A percentile compares a stretch with the other conserved stretches of the same genome.
phyloP scores from a whole-genome alignment of 345 rosid species.

The Atalantia buxifolia region DNA sequence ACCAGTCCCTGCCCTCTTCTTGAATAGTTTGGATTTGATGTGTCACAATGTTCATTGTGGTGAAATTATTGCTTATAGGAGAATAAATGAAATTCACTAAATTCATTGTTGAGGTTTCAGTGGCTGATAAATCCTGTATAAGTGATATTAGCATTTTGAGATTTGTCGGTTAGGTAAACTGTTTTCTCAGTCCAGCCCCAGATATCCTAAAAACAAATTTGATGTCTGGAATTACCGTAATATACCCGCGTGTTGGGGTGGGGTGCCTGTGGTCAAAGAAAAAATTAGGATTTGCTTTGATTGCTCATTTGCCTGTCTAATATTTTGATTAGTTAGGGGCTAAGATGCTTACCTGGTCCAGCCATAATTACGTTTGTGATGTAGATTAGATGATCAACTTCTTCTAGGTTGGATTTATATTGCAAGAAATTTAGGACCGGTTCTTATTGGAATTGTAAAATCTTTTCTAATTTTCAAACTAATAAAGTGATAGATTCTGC shows the following conservation, averaged over 20 bases:
- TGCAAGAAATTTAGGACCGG: not conserved
- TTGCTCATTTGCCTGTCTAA: conserved; percentile 2
- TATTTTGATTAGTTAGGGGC: not conserved
- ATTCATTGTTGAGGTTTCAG: not conserved
- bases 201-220: not conserved
- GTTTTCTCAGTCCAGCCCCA: not conserved
- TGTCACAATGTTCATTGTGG: not conserved
- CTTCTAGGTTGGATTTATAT: not conserved
- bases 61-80: not conserved
- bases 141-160: not conserved
- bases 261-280: not conserved
- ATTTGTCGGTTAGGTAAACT: not conserved
- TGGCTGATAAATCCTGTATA: not conserved
- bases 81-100: not conserved
- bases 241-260: not conserved
- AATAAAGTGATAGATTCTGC: not conserved
- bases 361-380: not conserved
- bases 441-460: not conserved
- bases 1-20: not conserved
- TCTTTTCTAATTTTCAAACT: not conserved
- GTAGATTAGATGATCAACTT: not conserved
- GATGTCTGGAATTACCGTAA: not conserved
- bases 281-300: not conserved
- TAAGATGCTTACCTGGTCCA: not conserved
- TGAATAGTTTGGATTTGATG: conserved; percentile 4